These are phyloP conservation scores for Fomitopsis betulina DNA, from an alignment of 1,284 basidiomycete genomes.

Conservation along the genomic window DNA sequence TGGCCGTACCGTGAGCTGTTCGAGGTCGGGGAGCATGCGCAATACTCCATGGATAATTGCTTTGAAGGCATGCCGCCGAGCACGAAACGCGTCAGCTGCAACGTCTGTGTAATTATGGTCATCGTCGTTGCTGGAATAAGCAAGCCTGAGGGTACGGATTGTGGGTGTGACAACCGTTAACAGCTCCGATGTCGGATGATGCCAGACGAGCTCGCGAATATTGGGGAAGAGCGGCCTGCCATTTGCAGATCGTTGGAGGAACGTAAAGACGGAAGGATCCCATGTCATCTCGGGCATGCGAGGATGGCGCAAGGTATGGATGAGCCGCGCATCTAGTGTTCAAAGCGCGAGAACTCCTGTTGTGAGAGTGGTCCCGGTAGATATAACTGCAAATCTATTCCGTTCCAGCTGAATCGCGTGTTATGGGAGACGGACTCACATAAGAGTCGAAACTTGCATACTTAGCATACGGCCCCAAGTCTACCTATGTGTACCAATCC, in stretches of 20 bases:
- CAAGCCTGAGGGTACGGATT: neutral
- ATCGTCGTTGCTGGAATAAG: too few species aligned
- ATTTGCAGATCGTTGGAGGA: neutral
- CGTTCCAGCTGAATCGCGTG: neutral
- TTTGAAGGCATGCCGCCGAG: neutral
- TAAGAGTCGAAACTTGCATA: neutral
- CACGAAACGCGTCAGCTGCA: too few species aligned
- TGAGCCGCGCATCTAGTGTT: neutral
- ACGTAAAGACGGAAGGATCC: neutral
- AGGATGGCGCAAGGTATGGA: neutral
- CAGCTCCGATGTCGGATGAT: neutral
- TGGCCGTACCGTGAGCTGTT: neutral
- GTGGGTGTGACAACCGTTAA: neutral
- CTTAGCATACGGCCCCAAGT: neutral
- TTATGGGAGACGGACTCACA: neutral
- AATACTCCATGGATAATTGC: neutral
- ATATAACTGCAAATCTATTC: neutral
- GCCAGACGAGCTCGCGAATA: neutral
- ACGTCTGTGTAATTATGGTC: too few species aligned
- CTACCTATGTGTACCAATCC: neutral
- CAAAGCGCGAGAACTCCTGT: neutral
- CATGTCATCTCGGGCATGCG: too few species aligned
- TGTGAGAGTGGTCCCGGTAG: neutral
- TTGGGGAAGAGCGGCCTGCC: neutral
- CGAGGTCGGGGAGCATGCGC: neutral